phyloP scores from a whole-genome alignment of 306 rosid genomes.

The Ochetophila trinervis region DNA sequence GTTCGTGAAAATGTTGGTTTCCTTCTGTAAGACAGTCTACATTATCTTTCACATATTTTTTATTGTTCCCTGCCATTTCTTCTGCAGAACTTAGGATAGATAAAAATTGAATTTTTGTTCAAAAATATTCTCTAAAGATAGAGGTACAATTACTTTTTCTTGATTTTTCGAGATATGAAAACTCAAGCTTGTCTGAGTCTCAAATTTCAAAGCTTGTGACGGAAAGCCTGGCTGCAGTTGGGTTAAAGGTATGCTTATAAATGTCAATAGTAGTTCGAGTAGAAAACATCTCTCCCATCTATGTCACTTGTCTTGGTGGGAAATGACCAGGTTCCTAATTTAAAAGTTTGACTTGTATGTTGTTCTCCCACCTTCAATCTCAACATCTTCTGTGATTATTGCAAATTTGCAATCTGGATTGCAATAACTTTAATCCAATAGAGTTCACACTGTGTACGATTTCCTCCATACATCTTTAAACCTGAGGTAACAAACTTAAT shows the following conservation, averaged over 20 bases:
- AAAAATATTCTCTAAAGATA: background rate
- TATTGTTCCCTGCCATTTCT: slow-evolving; percentile 9
- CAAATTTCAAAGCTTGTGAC: slow-evolving; percentile 76
- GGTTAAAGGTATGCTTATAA: slow-evolving; percentile 62
- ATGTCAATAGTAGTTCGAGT: slow-evolving; percentile 14
- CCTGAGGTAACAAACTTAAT: background rate
- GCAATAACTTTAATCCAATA: background rate
- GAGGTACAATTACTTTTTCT: slow-evolving; percentile 12
- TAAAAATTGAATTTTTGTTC: background rate
- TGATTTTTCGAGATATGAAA: slow-evolving; percentile 62
- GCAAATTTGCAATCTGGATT: too few relatives aligned
- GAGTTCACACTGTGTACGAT: background rate
- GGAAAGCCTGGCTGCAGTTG: slow-evolving; percentile 89
- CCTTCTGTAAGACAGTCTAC: slow-evolving; percentile 65
- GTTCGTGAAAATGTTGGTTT: slow-evolving; percentile 99
- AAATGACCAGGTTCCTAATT: background rate
- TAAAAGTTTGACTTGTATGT: background rate
- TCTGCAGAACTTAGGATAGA: background rate
- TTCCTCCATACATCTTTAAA: background rate
- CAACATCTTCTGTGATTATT: background rate
- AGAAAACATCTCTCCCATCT: slow-evolving; percentile 10
- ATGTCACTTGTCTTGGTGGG: slow-evolving; percentile 3
- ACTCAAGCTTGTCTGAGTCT: slow-evolving; percentile 71
- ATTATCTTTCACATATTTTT: slow-evolving; percentile 17
- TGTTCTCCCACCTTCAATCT: background rate